phyloP scores from a whole-genome alignment of 2,329 filamentous ascomycete genomes.

The Escovopsis weberi region DNA sequence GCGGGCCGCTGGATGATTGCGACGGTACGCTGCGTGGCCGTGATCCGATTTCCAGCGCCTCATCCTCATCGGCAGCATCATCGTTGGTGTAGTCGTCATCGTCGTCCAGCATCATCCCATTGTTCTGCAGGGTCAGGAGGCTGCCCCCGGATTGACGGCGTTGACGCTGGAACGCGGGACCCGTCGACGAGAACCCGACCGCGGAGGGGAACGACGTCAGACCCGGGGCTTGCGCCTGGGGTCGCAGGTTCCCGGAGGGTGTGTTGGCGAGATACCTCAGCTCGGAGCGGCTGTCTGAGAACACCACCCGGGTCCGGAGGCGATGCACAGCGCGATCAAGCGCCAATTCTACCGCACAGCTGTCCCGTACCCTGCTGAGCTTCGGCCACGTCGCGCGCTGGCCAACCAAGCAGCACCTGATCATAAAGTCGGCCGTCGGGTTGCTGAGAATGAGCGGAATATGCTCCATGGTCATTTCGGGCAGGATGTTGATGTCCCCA shows the following conservation, averaged over 20 bases:
- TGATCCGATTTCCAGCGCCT: constrained; percentile 26
- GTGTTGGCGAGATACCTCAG: constrained; percentile 30
- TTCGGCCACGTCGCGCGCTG: constrained; percentile 89
- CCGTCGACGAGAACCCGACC: constrained; percentile 12
- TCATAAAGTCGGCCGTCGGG: constrained; percentile 76
- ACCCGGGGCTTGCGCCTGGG: constrained; percentile 8
- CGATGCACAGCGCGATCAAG: constrained; percentile 61
- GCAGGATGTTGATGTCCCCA: constrained; percentile 88
- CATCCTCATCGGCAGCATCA: constrained; percentile 27
- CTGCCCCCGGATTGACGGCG: constrained; percentile 38
- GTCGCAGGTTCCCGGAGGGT: constrained; percentile 11
- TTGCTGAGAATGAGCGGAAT: constrained; percentile 69
- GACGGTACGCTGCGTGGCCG: constrained; percentile 14
- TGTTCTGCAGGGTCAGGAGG: constrained; percentile 24
- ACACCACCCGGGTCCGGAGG: constrained; percentile 53
- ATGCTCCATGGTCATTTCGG: constrained; percentile 59
- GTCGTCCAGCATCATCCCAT: constrained; percentile 12
- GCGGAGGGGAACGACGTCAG: constrained; percentile 7
- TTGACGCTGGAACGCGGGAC: constrained; percentile 21
- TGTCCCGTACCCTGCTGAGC: constrained; percentile 69
- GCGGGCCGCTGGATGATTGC: constrained; percentile 14
- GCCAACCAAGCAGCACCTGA: constrained; percentile 58
- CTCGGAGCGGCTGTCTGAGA: constrained; percentile 50
- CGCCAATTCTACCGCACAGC: constrained; percentile 77
- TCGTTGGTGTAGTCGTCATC: constrained; percentile 29